These are phyloP conservation scores for Coemansia sp. DNA, from an alignment of 192 early-diverging fungal genomes.

Conservation along the genomic window DNA sequence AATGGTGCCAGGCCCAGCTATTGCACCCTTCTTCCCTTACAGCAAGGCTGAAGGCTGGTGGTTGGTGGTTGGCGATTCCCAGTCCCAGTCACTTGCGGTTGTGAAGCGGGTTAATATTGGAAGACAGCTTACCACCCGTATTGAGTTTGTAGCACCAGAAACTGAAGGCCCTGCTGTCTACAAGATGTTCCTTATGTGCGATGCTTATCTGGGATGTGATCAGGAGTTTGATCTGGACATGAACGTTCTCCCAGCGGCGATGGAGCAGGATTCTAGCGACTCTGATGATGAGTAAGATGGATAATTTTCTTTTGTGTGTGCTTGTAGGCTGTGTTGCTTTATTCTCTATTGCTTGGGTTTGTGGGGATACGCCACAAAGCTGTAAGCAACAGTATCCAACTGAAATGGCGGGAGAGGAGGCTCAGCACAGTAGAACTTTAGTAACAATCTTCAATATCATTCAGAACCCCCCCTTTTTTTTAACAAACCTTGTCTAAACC, in stretches of 20 bases:
- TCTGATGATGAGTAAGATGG: constrained; percentile 36
- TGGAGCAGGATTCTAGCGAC: constrained; percentile 53
- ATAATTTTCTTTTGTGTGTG: neutral
- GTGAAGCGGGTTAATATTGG: constrained; percentile 85
- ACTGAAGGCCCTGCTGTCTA: constrained; percentile 59
- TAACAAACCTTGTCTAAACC: neutral
- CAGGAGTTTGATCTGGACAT: constrained; percentile 85
- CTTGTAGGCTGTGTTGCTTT: neutral
- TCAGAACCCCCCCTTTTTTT: constrained; percentile 1
- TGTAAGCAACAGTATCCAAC: neutral
- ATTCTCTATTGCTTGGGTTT: neutral
- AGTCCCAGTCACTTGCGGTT: constrained; percentile 73
- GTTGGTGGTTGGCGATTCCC: constrained; percentile 86
- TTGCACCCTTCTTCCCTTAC: constrained; percentile 90
- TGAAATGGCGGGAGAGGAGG: neutral
- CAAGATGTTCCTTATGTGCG: constrained; percentile 91
- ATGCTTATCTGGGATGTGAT: constrained; percentile 91
- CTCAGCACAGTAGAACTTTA: neutral
- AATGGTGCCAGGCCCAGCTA: constrained; percentile 72
- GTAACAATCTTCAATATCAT: neutral
- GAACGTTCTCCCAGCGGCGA: constrained; percentile 38
- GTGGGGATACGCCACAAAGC: neutral
- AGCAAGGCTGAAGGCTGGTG: constrained; percentile 96
- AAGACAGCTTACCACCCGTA: constrained; percentile 58
- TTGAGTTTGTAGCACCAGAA: constrained; percentile 88